Conservation (phyloP, 2,329 filamentous ascomycete genomes). For the Xylaria sp. region DNA sequence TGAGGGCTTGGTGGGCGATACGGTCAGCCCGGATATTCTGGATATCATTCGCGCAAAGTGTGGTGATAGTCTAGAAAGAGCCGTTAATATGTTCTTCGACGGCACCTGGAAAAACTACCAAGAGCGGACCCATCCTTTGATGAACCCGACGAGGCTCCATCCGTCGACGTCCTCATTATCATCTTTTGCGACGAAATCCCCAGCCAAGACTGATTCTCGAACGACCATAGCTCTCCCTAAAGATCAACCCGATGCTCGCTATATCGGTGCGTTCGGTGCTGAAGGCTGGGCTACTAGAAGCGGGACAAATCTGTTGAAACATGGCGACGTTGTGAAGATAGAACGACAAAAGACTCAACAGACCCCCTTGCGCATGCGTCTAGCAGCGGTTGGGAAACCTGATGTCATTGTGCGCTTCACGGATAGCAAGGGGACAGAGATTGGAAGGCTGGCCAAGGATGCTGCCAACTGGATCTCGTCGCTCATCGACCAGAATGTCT, state of each 20-base stretch:
- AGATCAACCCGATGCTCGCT: slow-evolving; percentile 64
- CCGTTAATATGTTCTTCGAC: slow-evolving; percentile 77
- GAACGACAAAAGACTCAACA: slow-evolving; percentile 83
- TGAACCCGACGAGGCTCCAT: slow-evolving; percentile 32
- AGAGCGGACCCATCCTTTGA: slow-evolving; percentile 46
- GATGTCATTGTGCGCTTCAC: slow-evolving; percentile 95
- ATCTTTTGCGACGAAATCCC: slow-evolving; percentile 27
- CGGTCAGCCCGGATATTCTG: slow-evolving; percentile 62
- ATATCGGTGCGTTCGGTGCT: slow-evolving; percentile 91
- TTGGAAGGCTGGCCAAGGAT: slow-evolving; percentile 88
- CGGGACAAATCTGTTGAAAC: slow-evolving; percentile 77
- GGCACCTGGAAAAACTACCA: slow-evolving; percentile 70
- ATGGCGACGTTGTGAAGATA: slow-evolving; percentile 86
- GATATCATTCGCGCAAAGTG: slow-evolving; percentile 64
- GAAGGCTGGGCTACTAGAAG: slow-evolving; percentile 93
- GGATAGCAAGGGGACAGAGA: slow-evolving; percentile 79
- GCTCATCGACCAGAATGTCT: slow-evolving; percentile 89
- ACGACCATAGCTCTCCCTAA: slow-evolving; percentile 31
- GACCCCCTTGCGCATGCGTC: slow-evolving; percentile 58
- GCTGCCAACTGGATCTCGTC: slow-evolving; percentile 92
- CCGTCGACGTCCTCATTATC: slow-evolving; percentile 22
- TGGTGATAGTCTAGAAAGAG: slow-evolving; percentile 68
- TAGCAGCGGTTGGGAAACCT: slow-evolving; percentile 71
- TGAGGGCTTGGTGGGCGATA: slow-evolving; percentile 69
- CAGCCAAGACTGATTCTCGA: slow-evolving; percentile 31